Conservation (phyloP, 2,329 filamentous ascomycete genomes). For the Neophaeococcomyces aloes region DNA sequence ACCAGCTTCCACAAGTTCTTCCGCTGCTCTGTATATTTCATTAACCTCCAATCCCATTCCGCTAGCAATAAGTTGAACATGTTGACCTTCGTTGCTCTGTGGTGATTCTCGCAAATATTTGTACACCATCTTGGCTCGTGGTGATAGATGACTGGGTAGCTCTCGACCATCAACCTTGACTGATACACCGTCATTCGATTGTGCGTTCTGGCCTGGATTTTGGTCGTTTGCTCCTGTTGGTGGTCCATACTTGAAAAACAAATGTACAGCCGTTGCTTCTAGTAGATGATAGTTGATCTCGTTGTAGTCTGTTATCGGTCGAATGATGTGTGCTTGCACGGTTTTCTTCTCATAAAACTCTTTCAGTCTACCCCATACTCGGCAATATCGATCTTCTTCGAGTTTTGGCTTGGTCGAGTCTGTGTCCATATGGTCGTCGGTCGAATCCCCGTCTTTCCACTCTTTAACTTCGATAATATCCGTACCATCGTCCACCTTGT, state of each 20-base stretch:
- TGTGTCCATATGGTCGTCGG: conserved; percentile 36
- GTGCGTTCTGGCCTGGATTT: conserved; percentile 25
- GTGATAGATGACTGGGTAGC: conserved; percentile 39
- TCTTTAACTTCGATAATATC: conserved; percentile 83
- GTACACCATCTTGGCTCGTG: conserved; percentile 59
- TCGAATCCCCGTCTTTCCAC: conserved; percentile 57
- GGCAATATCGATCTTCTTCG: conserved; percentile 66
- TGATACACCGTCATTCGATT: conserved; percentile 23
- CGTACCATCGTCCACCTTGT: conserved; percentile 90
- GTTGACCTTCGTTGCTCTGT: conserved; percentile 70
- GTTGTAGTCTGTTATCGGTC: conserved; percentile 73
- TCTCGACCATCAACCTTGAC: conserved; percentile 24
- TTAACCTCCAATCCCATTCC: conserved; percentile 53
- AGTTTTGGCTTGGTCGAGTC: conserved; percentile 42
- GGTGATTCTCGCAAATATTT: conserved; percentile 55
- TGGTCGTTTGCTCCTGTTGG: conserved; percentile 32
- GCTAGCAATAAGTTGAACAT: conserved; percentile 65
- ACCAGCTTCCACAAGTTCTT: conserved; percentile 65
- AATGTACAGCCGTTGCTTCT: conserved; percentile 78
- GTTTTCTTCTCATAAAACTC: conserved; percentile 73
- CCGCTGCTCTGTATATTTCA: conserved; percentile 66
- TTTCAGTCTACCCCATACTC: conserved; percentile 77
- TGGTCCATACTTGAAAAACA: conserved; percentile 67
- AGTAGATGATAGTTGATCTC: conserved; percentile 88
- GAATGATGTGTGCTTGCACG: conserved; percentile 69